These are phyloP conservation scores for Vachellia collinsii DNA, from an alignment of 306 rosid genomes.

Conservation along the genomic window DNA sequence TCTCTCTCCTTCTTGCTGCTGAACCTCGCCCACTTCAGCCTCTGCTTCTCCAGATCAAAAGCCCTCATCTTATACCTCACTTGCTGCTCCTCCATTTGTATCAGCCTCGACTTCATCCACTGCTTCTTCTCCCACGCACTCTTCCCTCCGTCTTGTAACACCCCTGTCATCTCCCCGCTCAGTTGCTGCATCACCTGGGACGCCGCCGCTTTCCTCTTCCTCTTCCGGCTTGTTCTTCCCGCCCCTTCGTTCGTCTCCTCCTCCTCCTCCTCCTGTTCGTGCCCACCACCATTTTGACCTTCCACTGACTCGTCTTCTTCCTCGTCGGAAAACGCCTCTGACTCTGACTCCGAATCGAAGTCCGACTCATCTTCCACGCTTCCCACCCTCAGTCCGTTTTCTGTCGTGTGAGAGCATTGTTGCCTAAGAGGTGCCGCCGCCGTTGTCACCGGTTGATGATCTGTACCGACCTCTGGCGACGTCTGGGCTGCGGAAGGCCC, in stretches of 20 bases:
- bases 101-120: slow-evolving; percentile 60
- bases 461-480: slow-evolving; percentile 51
- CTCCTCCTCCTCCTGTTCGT: slow-evolving; percentile 60
- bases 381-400: slow-evolving; percentile 44
- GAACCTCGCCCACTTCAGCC: slow-evolving; percentile 82
- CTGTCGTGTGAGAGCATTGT: slow-evolving; percentile 64
- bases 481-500: slow-evolving; percentile 28
- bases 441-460: slow-evolving; percentile 37
- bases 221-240: slow-evolving; percentile 47
- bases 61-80: slow-evolving; percentile 49
- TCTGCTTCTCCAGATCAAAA: slow-evolving; percentile 78
- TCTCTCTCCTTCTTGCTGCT: slow-evolving; percentile 90
- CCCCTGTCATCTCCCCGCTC: slow-evolving; percentile 52
- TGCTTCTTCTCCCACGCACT: slow-evolving; percentile 80
- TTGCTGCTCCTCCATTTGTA: slow-evolving; percentile 74
- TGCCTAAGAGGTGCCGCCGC: slow-evolving; percentile 27
- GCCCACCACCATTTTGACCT: slow-evolving; percentile 54
- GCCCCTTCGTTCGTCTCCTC: slow-evolving; percentile 46
- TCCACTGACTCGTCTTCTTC: slow-evolving; percentile 63
- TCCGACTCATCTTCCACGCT: slow-evolving; percentile 48
- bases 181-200: slow-evolving; percentile 52
- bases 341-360: slow-evolving; percentile 42
- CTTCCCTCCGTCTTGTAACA: slow-evolving; percentile 65
- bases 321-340: slow-evolving; percentile 56
- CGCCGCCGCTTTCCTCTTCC: slow-evolving; percentile 41